phyloP scores from a whole-genome alignment of 2,329 filamentous ascomycete species.

The Colletotrichum higginsianum region DNA sequence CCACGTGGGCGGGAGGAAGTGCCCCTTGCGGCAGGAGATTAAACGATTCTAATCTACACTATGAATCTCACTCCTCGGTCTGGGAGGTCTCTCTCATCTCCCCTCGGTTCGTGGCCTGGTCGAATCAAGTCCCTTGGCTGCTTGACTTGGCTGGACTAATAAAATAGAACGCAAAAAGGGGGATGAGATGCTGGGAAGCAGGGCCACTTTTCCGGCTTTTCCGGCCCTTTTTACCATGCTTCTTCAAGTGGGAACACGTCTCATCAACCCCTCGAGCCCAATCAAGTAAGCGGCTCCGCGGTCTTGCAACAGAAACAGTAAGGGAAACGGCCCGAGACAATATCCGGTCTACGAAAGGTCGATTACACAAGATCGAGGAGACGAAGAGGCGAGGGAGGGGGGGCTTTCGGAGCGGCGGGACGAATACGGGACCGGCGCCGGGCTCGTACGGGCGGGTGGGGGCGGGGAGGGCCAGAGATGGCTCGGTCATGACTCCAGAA shows the following conservation, averaged over 20 bases:
- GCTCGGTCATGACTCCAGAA: conserved; percentile 34
- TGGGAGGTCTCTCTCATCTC: not conserved
- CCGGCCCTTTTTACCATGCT: not conserved
- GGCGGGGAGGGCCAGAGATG: conserved; percentile 15
- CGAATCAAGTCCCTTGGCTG: not conserved
- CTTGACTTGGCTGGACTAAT: too few relatives aligned
- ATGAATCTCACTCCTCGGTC: not conserved
- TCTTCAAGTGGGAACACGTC: not conserved
- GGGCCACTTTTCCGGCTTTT: not conserved
- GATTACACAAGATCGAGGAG: not conserved
- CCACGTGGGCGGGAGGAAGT: not conserved
- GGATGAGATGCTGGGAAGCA: not conserved
- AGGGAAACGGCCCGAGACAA: not conserved
- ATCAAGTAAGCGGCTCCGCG: not conserved
- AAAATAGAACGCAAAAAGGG: too few relatives aligned
- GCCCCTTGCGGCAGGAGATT: conserved; percentile 8
- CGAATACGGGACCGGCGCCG: conserved; percentile 13
- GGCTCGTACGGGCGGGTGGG: conserved; percentile 28
- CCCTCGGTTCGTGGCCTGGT: not conserved
- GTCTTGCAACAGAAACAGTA: not conserved
- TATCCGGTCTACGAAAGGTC: not conserved
- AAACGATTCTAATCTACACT: not conserved
- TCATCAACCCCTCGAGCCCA: not conserved
- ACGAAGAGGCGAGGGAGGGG: too few relatives aligned
- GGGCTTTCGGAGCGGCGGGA: conserved; percentile 15